Evolutionary conservation across 371 early-diverging fungal species (phyloP).

Genomic region (Rhizopus stolonifer): DNA sequence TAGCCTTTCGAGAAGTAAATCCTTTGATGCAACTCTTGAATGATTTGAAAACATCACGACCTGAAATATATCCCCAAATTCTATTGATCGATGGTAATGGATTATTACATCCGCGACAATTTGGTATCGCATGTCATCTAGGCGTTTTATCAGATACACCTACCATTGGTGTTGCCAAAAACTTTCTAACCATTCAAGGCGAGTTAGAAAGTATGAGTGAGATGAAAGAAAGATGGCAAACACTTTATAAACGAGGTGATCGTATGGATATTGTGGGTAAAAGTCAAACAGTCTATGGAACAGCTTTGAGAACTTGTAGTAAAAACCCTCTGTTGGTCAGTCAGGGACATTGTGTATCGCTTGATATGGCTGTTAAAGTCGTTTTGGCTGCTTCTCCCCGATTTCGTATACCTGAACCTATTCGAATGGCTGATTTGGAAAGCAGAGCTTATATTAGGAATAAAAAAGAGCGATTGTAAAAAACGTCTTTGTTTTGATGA

Average conservation of each 20-base stretch:
- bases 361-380: constrained; percentile 67
- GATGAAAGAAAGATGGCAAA: constrained; percentile 27
- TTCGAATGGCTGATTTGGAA: constrained; percentile 75
- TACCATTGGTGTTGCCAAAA: constrained; percentile 88
- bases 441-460: constrained; percentile 21
- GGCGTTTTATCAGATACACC: constrained; percentile 73
- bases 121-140: constrained; percentile 88
- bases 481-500: no score
- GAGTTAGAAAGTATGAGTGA: constrained; percentile 24
- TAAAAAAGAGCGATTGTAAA: no score
- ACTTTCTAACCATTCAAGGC: constrained; percentile 71
- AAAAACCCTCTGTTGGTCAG: constrained; percentile 86
- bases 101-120: constrained; percentile 78
- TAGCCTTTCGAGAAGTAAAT: constrained; percentile 86
- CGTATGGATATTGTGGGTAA: constrained; percentile 38
- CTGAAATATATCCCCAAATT: constrained; percentile 70
- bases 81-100: constrained; percentile 93
- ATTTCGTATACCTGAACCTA: constrained; percentile 88
- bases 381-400: constrained; percentile 56
- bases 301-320: constrained; percentile 49
- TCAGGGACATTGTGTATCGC: constrained; percentile 74
- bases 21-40: constrained; percentile 60
- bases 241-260: constrained; percentile 40
- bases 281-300: constrained; percentile 59
- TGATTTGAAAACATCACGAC: constrained; percentile 41